Evolutionary conservation across 768 basidiomycete species (phyloP).

Genomic region (Leccinum boreale): DNA sequence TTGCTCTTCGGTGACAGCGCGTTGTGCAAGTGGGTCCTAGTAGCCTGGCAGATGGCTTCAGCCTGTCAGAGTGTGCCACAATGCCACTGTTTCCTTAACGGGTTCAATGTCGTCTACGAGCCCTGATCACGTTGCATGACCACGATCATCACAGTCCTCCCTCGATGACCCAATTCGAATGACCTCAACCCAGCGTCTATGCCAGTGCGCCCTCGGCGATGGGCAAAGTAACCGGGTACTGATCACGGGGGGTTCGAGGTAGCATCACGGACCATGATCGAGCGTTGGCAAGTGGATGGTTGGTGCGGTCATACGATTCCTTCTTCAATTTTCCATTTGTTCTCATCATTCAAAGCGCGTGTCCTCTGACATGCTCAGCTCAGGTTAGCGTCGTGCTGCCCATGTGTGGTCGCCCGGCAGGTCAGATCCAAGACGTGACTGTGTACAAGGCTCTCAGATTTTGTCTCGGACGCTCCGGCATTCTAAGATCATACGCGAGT

Average conservation of each 20-base stretch:
- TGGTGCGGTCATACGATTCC: not conserved
- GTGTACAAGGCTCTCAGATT: not conserved
- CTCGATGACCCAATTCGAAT: not conserved
- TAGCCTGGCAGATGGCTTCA: no score
- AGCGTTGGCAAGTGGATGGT: not conserved
- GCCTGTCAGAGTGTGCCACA: no score
- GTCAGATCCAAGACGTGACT: not conserved
- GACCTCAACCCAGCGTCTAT: not conserved
- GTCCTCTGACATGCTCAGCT: slow-evolving; percentile 2
- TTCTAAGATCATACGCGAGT: not conserved
- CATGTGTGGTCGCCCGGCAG: not conserved
- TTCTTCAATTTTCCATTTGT: not conserved
- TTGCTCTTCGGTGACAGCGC: no score
- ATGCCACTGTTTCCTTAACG: not conserved
- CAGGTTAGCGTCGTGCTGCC: slow-evolving; percentile 1
- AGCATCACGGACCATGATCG: not conserved
- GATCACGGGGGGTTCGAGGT: not conserved
- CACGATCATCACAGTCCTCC: not conserved
- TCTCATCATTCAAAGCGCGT: not conserved
- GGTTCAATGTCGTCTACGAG: not conserved
- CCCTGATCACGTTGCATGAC: not conserved
- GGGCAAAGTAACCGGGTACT: slow-evolving; percentile 12
- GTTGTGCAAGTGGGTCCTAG: no score
- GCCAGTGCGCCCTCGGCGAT: not conserved
- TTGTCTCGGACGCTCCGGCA: not conserved